Evolutionary conservation across 106 monocot genomes (phyloP).

Genomic region (Gastrodia elata): DNA sequence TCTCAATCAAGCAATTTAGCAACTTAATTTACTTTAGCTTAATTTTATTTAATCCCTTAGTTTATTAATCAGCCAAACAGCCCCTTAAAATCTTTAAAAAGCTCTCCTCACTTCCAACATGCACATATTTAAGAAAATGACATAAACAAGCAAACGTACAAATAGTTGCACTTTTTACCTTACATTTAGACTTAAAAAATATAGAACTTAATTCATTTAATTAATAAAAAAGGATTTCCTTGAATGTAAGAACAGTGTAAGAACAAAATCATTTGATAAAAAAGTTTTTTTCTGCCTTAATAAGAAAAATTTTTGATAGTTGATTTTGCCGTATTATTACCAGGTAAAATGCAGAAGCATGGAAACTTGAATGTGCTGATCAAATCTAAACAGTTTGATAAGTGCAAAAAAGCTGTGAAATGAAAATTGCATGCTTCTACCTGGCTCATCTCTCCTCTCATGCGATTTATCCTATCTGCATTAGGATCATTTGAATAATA

Average conservation of each 20-base stretch:
- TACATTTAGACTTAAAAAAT: neutral
- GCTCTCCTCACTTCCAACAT: neutral
- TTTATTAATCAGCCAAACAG: too few species aligned
- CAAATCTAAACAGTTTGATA: neutral
- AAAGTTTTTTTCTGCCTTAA: too few species aligned
- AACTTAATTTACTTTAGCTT: too few species aligned
- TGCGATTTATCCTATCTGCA: constrained; percentile 95
- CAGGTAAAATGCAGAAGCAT: neutral
- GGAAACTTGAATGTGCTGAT: neutral
- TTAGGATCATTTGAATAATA: constrained; percentile 94
- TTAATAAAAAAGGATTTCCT: neutral
- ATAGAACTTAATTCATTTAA: neutral
- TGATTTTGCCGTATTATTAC: neutral
- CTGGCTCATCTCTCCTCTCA: constrained; percentile 97
- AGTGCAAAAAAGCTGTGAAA: neutral
- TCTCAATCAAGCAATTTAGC: too few species aligned
- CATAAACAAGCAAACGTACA: neutral
- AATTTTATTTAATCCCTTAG: too few species aligned
- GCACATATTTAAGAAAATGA: neutral
- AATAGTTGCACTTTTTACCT: neutral
- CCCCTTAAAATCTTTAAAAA: too few species aligned
- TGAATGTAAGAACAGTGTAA: neutral
- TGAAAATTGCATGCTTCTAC: constrained; percentile 18
- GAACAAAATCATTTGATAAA: neutral
- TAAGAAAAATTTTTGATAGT: neutral